phyloP scores from a whole-genome alignment of 2,329 filamentous ascomycete genomes.

The Pestalotiopsis sp. region DNA sequence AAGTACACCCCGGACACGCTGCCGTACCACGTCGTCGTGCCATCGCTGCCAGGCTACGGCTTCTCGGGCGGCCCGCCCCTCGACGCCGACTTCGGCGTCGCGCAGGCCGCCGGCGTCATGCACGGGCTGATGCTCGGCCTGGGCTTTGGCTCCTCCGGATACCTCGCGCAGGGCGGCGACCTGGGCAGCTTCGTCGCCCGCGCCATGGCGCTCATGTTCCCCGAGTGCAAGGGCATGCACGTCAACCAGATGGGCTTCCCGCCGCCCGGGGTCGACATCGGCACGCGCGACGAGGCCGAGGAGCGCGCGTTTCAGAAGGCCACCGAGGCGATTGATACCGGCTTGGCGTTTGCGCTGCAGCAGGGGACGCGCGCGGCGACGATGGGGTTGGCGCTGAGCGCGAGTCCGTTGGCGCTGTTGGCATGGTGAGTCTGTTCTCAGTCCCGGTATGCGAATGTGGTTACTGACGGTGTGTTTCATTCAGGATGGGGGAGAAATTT shows the following conservation, averaged over 20 bases:
- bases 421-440: slow-evolving; percentile 42
- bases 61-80: slow-evolving; percentile 51
- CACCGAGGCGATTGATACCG: slow-evolving; percentile 41
- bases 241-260: slow-evolving; percentile 17
- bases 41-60: slow-evolving; percentile 57
- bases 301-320: slow-evolving; percentile 38
- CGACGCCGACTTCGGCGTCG: slow-evolving; percentile 43
- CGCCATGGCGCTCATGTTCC: slow-evolving; percentile 41
- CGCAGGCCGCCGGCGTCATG: slow-evolving; percentile 45
- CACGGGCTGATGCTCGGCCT: slow-evolving; percentile 55
- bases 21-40: slow-evolving; percentile 61
- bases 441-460: background rate
- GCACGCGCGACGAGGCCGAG: slow-evolving; percentile 35
- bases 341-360: slow-evolving; percentile 51
- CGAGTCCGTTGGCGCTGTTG: slow-evolving; percentile 58
- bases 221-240: slow-evolving; percentile 50
- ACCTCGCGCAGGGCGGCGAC: slow-evolving; percentile 61
- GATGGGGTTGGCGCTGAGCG: slow-evolving; percentile 55
- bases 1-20: slow-evolving; percentile 52
- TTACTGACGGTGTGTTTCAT: background rate
- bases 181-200: slow-evolving; percentile 50
- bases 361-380: slow-evolving; percentile 60
- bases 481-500: slow-evolving; percentile 59
- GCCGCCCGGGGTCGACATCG: slow-evolving; percentile 16
- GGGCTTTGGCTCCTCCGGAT: slow-evolving; percentile 51